Percentiles rank a stretch among this genome's conserved stretches.
phyloP scores from a whole-genome alignment of 2,329 filamentous ascomycete genomes.

The Fusarium sp. region DNA sequence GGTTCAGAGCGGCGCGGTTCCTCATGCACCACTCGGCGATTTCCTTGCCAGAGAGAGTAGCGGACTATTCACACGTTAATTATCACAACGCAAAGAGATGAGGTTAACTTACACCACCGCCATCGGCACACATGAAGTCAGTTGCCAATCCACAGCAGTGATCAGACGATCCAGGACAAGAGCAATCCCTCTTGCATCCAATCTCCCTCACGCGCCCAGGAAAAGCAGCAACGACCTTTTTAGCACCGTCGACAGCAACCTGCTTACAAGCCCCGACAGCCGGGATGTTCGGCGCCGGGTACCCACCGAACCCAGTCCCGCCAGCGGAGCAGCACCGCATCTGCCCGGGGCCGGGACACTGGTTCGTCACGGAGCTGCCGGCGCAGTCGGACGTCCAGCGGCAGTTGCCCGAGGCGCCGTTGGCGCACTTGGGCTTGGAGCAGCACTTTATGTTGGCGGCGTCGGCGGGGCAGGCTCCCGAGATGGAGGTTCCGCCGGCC shows the following conservation, averaged over 20 bases:
- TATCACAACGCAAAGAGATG: neutral
- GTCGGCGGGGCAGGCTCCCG: slow-evolving; percentile 54
- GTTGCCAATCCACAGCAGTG: slow-evolving; percentile 54
- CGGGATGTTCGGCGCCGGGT: slow-evolving; percentile 49
- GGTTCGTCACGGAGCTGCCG: slow-evolving; percentile 44
- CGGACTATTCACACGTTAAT: slow-evolving; percentile 39
- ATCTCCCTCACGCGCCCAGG: slow-evolving; percentile 52
- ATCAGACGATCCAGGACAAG: slow-evolving; percentile 49
- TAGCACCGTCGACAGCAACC: slow-evolving; percentile 51
- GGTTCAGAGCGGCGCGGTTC: slow-evolving; percentile 52
- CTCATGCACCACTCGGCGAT: slow-evolving; percentile 64
- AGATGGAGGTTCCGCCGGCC: slow-evolving; percentile 52
- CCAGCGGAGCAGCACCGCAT: slow-evolving; percentile 54
- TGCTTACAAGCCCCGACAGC: slow-evolving; percentile 51
- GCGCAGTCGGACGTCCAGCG: slow-evolving; percentile 54
- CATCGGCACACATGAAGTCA: slow-evolving; percentile 54
- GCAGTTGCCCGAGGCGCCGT: slow-evolving; percentile 50
- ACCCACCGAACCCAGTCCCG: slow-evolving; percentile 51
- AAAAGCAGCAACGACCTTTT: slow-evolving; percentile 50
- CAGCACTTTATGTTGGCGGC: slow-evolving; percentile 55
- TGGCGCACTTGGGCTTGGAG: slow-evolving; percentile 53
- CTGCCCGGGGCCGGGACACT: slow-evolving; percentile 53
- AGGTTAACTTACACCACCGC: slow-evolving; percentile 50
- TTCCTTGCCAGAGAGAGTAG: slow-evolving; percentile 53
- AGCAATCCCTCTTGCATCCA: slow-evolving; percentile 49